Evolutionary conservation across 2,329 filamentous ascomycete species (phyloP).

Genomic region (Arthrinium puccinioides): DNA sequence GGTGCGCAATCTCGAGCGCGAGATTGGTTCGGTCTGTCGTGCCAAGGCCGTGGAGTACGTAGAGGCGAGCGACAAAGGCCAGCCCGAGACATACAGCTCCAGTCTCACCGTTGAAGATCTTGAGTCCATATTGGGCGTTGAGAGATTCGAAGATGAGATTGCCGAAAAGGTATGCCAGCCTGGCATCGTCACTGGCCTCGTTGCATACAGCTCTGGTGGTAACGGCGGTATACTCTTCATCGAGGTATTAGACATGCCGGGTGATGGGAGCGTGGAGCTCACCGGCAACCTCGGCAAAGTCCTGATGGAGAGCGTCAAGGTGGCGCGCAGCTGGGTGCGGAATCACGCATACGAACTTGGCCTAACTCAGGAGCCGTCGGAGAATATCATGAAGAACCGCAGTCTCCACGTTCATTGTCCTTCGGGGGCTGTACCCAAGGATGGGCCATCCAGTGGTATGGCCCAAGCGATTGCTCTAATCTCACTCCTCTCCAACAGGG

Average conservation of each 20-base stretch:
- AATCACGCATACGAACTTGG: slow-evolving; percentile 89
- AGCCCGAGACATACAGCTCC: slow-evolving; percentile 64
- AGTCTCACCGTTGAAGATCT: slow-evolving; percentile 71
- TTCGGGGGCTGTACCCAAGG: slow-evolving; percentile 90
- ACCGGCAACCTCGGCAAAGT: slow-evolving; percentile 96
- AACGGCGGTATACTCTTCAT: slow-evolving; percentile 98
- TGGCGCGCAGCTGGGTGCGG: slow-evolving; percentile 95
- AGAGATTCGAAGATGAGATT: slow-evolving; percentile 92
- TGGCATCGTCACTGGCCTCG: slow-evolving; percentile 90
- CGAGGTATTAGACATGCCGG: slow-evolving; percentile 95
- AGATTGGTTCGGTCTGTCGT: slow-evolving; percentile 90
- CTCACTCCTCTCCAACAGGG: slow-evolving; percentile 77
- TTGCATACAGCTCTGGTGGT: slow-evolving; percentile 86
- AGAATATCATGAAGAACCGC: slow-evolving; percentile 93
- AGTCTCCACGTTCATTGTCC: slow-evolving; percentile 96
- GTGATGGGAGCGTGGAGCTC: slow-evolving; percentile 82
- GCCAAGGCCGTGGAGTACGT: slow-evolving; percentile 93
- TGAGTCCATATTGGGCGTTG: slow-evolving; percentile 85
- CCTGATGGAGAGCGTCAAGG: slow-evolving; percentile 93
- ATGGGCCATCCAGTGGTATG: slow-evolving; percentile 79
- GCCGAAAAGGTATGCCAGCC: slow-evolving; percentile 78
- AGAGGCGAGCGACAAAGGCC: slow-evolving; percentile 72
- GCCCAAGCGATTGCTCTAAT: slow-evolving; percentile 92
- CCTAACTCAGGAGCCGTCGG: slow-evolving; percentile 68
- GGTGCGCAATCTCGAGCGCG: slow-evolving; percentile 91